Conservation (phyloP, 176 grass and related monocot genomes). For the Oryza nivara region DNA sequence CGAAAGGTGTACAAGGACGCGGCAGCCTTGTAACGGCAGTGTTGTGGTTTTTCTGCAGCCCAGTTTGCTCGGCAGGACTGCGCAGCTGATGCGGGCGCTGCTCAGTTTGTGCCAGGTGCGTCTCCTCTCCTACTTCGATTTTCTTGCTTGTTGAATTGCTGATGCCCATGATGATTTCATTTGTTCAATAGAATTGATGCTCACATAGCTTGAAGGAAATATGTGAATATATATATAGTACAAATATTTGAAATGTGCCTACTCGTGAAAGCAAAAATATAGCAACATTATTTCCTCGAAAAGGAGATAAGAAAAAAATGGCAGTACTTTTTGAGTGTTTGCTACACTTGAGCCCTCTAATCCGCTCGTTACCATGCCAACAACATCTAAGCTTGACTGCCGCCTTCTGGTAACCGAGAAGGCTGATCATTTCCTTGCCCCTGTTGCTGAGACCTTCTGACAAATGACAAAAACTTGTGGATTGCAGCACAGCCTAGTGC, state of each 20-base stretch:
- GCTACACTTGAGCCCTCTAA: not conserved
- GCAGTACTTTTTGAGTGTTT: not conserved
- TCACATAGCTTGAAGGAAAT: not conserved
- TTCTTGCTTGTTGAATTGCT: not conserved
- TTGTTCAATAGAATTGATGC: not conserved
- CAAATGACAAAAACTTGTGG: not conserved
- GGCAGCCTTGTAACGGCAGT: not conserved
- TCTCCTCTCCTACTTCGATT: not conserved
- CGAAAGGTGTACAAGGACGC: not conserved
- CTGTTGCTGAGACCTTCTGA: not conserved
- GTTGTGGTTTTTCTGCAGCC: not conserved
- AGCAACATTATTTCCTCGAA: not conserved
- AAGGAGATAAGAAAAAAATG: not conserved
- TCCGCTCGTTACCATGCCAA: not conserved
- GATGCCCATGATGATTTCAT: not conserved
- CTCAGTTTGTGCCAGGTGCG: not conserved
- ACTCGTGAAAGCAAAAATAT: not conserved
- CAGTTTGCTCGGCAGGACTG: not conserved
- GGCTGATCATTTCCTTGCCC: not conserved
- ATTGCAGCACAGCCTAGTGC: not conserved
- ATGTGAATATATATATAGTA: not conserved
- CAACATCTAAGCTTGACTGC: not conserved
- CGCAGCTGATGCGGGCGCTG: not conserved
- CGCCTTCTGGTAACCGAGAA: not conserved
- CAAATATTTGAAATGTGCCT: not conserved